These are phyloP conservation scores for Laburnicola sp. DNA, from an alignment of 2,329 filamentous ascomycete genomes.

Conservation along the genomic window DNA sequence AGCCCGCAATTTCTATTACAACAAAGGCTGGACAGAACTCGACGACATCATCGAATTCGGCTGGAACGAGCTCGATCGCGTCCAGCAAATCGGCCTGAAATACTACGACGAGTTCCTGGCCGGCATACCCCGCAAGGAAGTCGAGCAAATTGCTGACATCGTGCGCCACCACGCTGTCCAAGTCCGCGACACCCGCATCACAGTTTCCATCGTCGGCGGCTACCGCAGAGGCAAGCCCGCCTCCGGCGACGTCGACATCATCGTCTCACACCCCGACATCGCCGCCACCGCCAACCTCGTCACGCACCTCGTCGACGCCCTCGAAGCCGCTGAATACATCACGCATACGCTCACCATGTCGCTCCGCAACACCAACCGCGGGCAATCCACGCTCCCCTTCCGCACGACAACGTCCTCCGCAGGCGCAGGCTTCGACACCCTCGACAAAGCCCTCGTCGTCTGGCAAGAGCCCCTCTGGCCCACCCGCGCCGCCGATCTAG, in stretches of 20 bases:
- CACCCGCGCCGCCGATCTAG: constrained; percentile 42
- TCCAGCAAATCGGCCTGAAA: constrained; percentile 92
- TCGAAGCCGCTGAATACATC: constrained; percentile 72
- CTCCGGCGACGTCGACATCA: constrained; percentile 81
- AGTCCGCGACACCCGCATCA: constrained; percentile 59
- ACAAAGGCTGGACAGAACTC: constrained; percentile 75
- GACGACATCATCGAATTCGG: constrained; percentile 85
- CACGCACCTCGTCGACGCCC: constrained; percentile 66
- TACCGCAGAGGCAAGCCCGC: constrained; percentile 76
- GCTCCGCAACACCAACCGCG: constrained; percentile 70
- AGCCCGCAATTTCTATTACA: constrained; percentile 77
- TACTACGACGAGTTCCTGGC: constrained; percentile 83
- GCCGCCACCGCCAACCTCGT: constrained; percentile 70
- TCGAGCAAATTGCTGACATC: constrained; percentile 66
- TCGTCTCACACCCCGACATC: constrained; percentile 78
- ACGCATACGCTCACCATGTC: constrained; percentile 79
- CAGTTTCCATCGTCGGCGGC: constrained; percentile 72
- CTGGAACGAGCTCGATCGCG: constrained; percentile 73
- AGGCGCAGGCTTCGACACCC: constrained; percentile 73
- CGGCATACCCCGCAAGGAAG: constrained; percentile 73
- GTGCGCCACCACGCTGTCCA: constrained; percentile 69
- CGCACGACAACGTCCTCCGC: constrained; percentile 44
- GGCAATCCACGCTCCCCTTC: constrained; percentile 66
- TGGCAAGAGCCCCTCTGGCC: constrained; percentile 72
- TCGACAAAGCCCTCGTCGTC: constrained; percentile 90